A percentile compares a stretch with the other conserved stretches of the same genome.
Conservation (phyloP, 352 stramenopile species). For the Phytophthora kernoviae region DNA sequence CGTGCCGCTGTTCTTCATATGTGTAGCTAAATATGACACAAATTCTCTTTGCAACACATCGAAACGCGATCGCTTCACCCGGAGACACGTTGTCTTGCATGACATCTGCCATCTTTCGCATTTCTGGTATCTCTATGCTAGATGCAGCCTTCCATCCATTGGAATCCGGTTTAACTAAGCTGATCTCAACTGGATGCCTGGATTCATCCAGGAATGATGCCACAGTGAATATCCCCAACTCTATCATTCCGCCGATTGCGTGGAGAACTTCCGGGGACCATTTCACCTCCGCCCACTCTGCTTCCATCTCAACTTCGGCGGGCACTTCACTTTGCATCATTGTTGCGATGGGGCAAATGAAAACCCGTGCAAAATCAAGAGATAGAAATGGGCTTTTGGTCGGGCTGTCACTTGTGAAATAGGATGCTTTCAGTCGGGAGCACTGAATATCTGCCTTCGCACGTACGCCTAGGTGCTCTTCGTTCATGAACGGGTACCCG, state of each 20-base stretch:
- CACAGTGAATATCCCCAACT: slow-evolving; percentile 54
- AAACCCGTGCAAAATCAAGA: slow-evolving; percentile 68
- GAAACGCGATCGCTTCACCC: slow-evolving; percentile 62
- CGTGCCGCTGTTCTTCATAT: slow-evolving; percentile 25
- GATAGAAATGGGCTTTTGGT: slow-evolving; percentile 53
- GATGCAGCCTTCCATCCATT: slow-evolving; percentile 11
- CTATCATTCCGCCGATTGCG: slow-evolving; percentile 60
- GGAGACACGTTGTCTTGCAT: slow-evolving; percentile 34
- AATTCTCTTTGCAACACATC: slow-evolving; percentile 62
- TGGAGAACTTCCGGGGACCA: slow-evolving; percentile 70
- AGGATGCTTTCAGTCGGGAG: slow-evolving; percentile 57
- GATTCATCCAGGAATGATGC: slow-evolving; percentile 39
- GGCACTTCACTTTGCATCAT: slow-evolving; percentile 38
- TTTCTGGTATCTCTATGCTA: slow-evolving; percentile 33
- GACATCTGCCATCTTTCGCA: slow-evolving; percentile 49
- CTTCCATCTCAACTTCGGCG: slow-evolving; percentile 75
- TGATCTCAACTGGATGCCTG: slow-evolving; percentile 7
- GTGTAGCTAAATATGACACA: slow-evolving; percentile 55
- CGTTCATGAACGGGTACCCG: slow-evolving; percentile 51
- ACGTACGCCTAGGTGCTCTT: slow-evolving; percentile 61
- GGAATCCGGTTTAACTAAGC: not conserved
- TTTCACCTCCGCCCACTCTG: slow-evolving; percentile 77
- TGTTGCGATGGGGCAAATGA: slow-evolving; percentile 52
- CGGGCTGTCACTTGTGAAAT: slow-evolving; percentile 23
- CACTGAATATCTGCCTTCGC: slow-evolving; percentile 71